Conservation (phyloP, 164 flowering plant species). For the Echeveria elegans region DNA sequence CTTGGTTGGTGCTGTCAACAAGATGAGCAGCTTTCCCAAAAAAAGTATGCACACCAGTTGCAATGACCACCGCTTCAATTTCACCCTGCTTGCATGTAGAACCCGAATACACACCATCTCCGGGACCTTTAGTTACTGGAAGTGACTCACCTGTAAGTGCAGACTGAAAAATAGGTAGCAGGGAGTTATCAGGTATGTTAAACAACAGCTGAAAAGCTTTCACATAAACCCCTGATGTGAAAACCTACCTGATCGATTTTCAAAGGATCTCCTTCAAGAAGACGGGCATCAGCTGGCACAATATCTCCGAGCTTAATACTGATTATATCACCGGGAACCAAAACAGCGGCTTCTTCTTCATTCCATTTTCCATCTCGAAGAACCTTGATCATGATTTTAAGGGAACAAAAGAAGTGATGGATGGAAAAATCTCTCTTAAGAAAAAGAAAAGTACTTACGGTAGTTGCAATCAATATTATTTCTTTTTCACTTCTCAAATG, state of each 20-base stretch:
- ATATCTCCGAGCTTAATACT: constrained; percentile 7
- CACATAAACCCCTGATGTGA: not conserved
- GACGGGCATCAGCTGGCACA: constrained; percentile 7
- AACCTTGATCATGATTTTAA: not conserved
- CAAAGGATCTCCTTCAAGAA: constrained; percentile 8
- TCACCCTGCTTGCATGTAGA: constrained; percentile 6
- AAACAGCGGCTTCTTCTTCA: constrained; percentile 4
- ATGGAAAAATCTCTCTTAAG: not conserved
- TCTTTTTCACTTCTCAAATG: not conserved
- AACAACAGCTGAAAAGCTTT: not conserved
- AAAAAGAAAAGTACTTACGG: not conserved
- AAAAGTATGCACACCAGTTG: constrained; percentile 5
- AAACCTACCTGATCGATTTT: not conserved
- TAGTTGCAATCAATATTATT: not conserved
- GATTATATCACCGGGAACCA: constrained; percentile 4
- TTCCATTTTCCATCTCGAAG: constrained; percentile 6
- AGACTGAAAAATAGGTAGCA: not conserved
- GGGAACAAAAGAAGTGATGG: not conserved
- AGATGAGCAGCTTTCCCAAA: constrained; percentile 7
- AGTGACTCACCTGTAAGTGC: constrained; percentile 7
- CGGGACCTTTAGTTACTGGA: constrained; percentile 5
- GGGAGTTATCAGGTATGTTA: not conserved
- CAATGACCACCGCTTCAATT: constrained; percentile 5
- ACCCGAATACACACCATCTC: constrained; percentile 1
- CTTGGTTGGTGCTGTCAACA: constrained; percentile 9